These are phyloP conservation scores for Russula earlei DNA, from an alignment of 768 basidiomycete species.

Conservation along the genomic window DNA sequence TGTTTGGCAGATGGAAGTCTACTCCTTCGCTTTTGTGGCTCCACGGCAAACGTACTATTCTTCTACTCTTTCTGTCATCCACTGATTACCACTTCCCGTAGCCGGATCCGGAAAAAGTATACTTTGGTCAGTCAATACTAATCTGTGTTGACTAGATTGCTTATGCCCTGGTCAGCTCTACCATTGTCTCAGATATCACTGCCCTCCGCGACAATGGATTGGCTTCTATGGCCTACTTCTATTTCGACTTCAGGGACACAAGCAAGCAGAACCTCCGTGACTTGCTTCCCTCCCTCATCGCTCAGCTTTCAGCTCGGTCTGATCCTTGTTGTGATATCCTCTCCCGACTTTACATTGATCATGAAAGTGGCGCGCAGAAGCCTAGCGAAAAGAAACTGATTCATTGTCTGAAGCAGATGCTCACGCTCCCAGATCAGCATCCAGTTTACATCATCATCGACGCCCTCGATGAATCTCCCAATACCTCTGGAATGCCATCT, in stretches of 20 bases:
- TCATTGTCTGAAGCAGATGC: not conserved
- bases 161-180: not conserved
- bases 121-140: not conserved
- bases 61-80: no score
- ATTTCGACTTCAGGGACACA: not conserved
- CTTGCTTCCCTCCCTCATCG: not conserved
- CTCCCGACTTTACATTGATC: not conserved
- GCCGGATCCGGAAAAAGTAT: conserved; percentile 6
- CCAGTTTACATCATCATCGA: not conserved
- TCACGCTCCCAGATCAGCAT: not conserved
- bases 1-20: not conserved
- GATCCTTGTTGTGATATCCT: not conserved
- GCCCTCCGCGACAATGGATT: not conserved
- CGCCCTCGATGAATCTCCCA: not conserved
- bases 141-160: not conserved
- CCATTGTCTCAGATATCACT: not conserved
- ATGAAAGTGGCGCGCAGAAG: not conserved
- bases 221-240: not conserved
- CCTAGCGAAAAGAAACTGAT: not conserved
- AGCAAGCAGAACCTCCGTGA: not conserved
- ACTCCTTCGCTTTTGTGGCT: not conserved
- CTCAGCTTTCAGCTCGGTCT: not conserved
- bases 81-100: not conserved
- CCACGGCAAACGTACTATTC: not conserved
- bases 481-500: not conserved